Evolutionary conservation across 345 rosid genomes (phyloP).

Genomic region (Acer yangbiense): DNA sequence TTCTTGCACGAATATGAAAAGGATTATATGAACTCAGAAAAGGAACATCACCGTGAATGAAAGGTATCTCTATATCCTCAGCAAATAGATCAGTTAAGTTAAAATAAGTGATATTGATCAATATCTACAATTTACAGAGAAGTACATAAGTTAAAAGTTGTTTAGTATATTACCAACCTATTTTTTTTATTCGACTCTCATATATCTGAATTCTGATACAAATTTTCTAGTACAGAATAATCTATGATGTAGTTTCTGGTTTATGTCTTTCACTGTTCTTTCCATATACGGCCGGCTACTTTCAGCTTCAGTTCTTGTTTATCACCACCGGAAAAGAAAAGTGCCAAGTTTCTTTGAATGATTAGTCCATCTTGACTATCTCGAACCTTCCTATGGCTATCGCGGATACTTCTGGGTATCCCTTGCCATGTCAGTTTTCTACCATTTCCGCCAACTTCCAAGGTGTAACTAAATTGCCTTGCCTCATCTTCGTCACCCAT

Average conservation of each 20-base stretch:
- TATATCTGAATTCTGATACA: not conserved
- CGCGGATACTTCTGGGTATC: constrained; percentile 55
- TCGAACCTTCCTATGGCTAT: constrained; percentile 55
- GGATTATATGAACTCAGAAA: too few relatives aligned
- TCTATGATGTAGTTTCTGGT: not conserved
- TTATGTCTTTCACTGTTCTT: constrained; percentile 36
- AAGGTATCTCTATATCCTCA: too few relatives aligned
- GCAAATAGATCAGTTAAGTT: too few relatives aligned
- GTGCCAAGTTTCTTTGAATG: constrained; percentile 52
- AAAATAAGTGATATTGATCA: too few relatives aligned
- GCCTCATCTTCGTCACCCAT: constrained; percentile 60
- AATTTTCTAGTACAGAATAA: constrained; percentile 1
- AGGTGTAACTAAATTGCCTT: constrained; percentile 50
- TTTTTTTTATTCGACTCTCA: not conserved
- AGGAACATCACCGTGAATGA: too few relatives aligned
- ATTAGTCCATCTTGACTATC: constrained; percentile 62
- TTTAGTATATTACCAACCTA: constrained; percentile 4
- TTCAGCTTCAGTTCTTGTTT: constrained; percentile 49
- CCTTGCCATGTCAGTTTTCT: constrained; percentile 61
- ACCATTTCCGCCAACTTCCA: constrained; percentile 58
- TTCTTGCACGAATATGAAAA: too few relatives aligned
- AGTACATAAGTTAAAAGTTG: not conserved
- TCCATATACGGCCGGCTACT: constrained; percentile 57
- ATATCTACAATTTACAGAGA: too few relatives aligned
- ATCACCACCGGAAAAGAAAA: constrained; percentile 58